A percentile compares a stretch with the other conserved stretches of the same genome.
These are phyloP conservation scores for Poa pratensis DNA, from an alignment of 176 grass and related monocot species.

Conservation along the genomic window DNA sequence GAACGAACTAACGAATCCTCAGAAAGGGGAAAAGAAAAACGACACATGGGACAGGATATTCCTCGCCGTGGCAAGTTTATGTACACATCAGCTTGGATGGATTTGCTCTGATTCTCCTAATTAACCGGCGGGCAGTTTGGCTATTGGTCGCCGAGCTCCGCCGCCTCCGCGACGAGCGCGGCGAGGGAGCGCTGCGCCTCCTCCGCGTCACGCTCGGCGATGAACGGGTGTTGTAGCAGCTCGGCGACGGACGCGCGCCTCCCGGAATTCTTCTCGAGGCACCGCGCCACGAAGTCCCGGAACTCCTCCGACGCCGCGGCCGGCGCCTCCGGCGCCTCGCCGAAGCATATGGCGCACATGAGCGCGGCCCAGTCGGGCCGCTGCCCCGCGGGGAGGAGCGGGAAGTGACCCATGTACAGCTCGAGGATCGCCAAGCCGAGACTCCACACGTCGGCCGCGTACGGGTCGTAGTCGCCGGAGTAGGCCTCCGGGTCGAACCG, in stretches of 20 bases:
- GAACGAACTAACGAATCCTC: slow-evolving; percentile 36
- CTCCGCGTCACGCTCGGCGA: slow-evolving; percentile 53
- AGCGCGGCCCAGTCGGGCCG: slow-evolving; percentile 85
- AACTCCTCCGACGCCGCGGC: slow-evolving; percentile 66
- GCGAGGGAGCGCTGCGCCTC: slow-evolving; percentile 51
- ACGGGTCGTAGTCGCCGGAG: slow-evolving; percentile 87
- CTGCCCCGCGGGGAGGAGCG: slow-evolving; percentile 76
- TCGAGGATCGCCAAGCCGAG: slow-evolving; percentile 76
- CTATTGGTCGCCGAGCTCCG: slow-evolving; percentile 39
- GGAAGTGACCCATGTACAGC: slow-evolving; percentile 84
- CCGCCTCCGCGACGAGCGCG: slow-evolving; percentile 51
- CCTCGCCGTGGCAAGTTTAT: slow-evolving; percentile 45
- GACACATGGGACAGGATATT: slow-evolving; percentile 26
- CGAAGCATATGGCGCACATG: slow-evolving; percentile 92
- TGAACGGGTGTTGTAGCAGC: slow-evolving; percentile 76
- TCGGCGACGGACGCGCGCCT: slow-evolving; percentile 68
- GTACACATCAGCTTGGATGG: slow-evolving; percentile 52
- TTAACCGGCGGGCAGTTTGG: background rate
- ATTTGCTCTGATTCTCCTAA: slow-evolving; percentile 4
- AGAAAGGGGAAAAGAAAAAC: background rate
- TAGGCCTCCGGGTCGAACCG: slow-evolving; percentile 77
- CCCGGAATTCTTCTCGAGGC: slow-evolving; percentile 83
- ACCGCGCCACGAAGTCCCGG: slow-evolving; percentile 74
- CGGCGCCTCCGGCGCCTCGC: slow-evolving; percentile 61
- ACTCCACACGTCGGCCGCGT: slow-evolving; percentile 90